Percentiles rank a stretch among this genome's conserved stretches.
phyloP scores from a whole-genome alignment of 2,329 filamentous ascomycete genomes.

The Aotearoamyces nothofagi region DNA sequence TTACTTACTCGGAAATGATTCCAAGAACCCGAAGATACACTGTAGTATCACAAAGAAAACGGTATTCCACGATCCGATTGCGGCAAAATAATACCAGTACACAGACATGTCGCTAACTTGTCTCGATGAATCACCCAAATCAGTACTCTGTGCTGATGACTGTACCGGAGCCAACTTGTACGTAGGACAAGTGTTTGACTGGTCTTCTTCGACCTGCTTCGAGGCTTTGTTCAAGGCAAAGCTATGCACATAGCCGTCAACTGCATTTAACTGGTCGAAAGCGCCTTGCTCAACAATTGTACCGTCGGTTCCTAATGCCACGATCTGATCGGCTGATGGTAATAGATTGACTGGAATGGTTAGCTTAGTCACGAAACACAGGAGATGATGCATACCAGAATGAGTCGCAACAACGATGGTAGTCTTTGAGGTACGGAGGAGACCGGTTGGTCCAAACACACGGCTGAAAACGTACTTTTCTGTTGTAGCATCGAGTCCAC shows the following conservation, averaged over 20 bases:
- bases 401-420: constrained; percentile 22
- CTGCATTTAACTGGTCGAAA: constrained; percentile 19
- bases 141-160: not conserved
- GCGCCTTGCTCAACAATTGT: constrained; percentile 20
- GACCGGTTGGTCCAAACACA: constrained; percentile 4
- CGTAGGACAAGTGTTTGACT: not conserved
- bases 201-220: not conserved
- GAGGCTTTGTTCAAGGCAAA: constrained; percentile 1
- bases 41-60: constrained; percentile 9
- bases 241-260: constrained; percentile 20
- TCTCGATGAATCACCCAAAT: constrained; percentile 1
- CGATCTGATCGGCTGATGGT: constrained; percentile 21
- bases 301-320: constrained; percentile 20
- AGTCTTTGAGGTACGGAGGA: constrained; percentile 11
- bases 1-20: constrained; percentile 11
- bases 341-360: constrained; percentile 11
- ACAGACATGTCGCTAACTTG: constrained; percentile 7
- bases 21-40: constrained; percentile 10
- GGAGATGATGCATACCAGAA: not conserved
- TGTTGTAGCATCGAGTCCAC: constrained; percentile 9
- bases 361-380: constrained; percentile 1
- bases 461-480: constrained; percentile 5
- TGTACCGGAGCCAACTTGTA: not conserved
- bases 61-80: constrained; percentile 7
- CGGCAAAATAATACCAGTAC: constrained; percentile 9